These are phyloP conservation scores for Trametes cinnabarina DNA, from an alignment of 768 basidiomycete genomes.

Conservation along the genomic window DNA sequence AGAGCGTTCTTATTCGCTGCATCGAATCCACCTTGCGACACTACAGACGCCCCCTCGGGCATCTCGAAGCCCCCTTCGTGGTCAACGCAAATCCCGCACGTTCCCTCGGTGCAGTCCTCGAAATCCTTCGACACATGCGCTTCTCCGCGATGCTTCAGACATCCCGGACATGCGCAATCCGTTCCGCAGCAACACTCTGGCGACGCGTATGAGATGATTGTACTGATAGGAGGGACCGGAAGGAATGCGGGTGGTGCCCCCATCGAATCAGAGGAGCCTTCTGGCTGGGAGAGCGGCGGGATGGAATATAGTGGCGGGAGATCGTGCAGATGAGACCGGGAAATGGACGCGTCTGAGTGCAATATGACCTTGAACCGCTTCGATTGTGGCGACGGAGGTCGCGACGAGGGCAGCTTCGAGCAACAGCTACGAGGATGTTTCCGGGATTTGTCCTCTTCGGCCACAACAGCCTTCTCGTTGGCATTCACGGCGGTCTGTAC, in stretches of 20 bases:
- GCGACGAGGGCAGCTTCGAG: slow-evolving; percentile 4
- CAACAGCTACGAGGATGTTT: slow-evolving; percentile 14
- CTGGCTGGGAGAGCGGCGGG: not conserved
- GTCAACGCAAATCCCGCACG: slow-evolving; percentile 64
- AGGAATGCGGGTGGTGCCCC: slow-evolving; percentile 45
- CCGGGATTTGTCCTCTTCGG: not conserved
- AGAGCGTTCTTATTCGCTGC: not conserved
- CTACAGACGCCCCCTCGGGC: slow-evolving; percentile 5
- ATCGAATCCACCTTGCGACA: slow-evolving; percentile 6
- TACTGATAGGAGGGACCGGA: slow-evolving; percentile 59
- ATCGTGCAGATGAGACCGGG: not conserved
- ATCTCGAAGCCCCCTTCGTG: slow-evolving; percentile 44
- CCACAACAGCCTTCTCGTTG: not conserved
- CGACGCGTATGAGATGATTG: slow-evolving; percentile 57
- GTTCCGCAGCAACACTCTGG: slow-evolving; percentile 73
- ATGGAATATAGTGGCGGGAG: slow-evolving; percentile 6
- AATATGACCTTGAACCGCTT: slow-evolving; percentile 13
- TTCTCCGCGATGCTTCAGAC: slow-evolving; percentile 62
- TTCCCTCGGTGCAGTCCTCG: slow-evolving; percentile 43
- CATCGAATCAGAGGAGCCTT: not conserved
- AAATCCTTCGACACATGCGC: slow-evolving; percentile 40
- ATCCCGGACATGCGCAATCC: slow-evolving; percentile 70
- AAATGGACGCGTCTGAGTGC: not conserved
- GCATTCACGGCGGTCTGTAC: not conserved
- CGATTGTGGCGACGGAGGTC: slow-evolving; percentile 4